A percentile compares a stretch with the other conserved stretches of the same genome.
Conservation (phyloP, 2,329 filamentous ascomycete species). For the Macroventuria anomochaeta region DNA sequence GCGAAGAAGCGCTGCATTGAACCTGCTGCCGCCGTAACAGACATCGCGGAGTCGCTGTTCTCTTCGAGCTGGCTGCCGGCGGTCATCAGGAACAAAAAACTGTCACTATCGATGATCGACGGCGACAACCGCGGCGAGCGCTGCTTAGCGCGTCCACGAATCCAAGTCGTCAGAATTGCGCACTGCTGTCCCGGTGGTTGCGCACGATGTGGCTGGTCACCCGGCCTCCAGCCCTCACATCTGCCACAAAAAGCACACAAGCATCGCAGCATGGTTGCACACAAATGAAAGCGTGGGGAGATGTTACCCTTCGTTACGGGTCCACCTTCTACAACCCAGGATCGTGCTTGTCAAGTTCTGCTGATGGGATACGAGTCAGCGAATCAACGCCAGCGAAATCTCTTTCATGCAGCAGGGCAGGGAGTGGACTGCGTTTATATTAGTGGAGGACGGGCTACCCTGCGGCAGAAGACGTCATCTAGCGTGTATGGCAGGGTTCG, state of each 20-base stretch:
- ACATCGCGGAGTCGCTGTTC: not conserved
- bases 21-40: not conserved
- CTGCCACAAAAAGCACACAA: conserved; percentile 16
- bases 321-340: not conserved
- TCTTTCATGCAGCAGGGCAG: conserved; percentile 11
- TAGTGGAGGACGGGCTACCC: conserved; percentile 4
- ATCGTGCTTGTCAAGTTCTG: conserved; percentile 5
- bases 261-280: conserved; percentile 7
- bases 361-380: conserved; percentile 1
- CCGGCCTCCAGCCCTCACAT: conserved; percentile 2
- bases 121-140: conserved; percentile 17
- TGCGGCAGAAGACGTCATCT: conserved; percentile 13
- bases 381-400: conserved; percentile 13
- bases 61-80: conserved; percentile 9
- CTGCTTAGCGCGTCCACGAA: conserved; percentile 9
- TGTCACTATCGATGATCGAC: conserved; percentile 18
- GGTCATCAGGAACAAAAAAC: conserved; percentile 16
- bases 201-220: conserved; percentile 6
- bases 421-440: conserved; percentile 4
- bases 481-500: conserved; percentile 1
- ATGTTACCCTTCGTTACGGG: conserved; percentile 6
- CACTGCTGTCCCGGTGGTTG: not conserved
- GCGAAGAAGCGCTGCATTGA: not conserved
- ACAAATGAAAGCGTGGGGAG: conserved; percentile 7
- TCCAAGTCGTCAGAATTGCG: conserved; percentile 4